Conservation (phyloP, 2,329 filamentous ascomycete genomes). For the Cryphonectria naterciae region DNA sequence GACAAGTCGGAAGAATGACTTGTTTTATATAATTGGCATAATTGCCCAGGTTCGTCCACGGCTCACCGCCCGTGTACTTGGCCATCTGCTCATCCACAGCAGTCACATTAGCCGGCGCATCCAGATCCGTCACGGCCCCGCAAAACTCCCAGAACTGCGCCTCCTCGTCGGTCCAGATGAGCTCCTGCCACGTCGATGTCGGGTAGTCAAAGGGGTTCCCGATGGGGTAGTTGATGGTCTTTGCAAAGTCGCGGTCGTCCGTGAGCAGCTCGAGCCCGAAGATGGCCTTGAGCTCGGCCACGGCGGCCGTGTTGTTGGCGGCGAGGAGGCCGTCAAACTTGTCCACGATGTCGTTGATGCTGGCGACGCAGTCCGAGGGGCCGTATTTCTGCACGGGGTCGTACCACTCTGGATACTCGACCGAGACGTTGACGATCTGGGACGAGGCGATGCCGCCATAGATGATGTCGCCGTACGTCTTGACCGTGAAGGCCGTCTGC, state of each 20-base stretch:
- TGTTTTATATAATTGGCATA: constrained; percentile 57
- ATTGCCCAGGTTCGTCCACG: constrained; percentile 55
- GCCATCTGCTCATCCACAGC: constrained; percentile 50
- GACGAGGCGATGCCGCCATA: constrained; percentile 55
- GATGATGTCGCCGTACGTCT: constrained; percentile 48
- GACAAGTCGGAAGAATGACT: constrained; percentile 47
- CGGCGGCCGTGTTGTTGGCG: constrained; percentile 45
- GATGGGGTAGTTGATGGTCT: constrained; percentile 51
- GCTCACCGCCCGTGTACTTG: constrained; percentile 52
- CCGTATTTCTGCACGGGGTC: constrained; percentile 53
- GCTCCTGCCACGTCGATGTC: constrained; percentile 57
- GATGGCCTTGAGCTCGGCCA: constrained; percentile 50
- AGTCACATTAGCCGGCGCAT: constrained; percentile 47
- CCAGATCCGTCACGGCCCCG: constrained; percentile 52
- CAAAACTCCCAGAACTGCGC: constrained; percentile 58
- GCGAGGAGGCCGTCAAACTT: constrained; percentile 53
- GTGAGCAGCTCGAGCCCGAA: constrained; percentile 51
- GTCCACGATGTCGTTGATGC: constrained; percentile 53
- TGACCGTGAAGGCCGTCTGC: constrained; percentile 44
- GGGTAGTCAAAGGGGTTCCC: constrained; percentile 54
- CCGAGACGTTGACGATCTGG: constrained; percentile 45
- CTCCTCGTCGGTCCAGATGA: constrained; percentile 52
- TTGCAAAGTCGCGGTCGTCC: constrained; percentile 51
- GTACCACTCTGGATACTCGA: constrained; percentile 55
- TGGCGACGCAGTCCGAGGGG: constrained; percentile 52